Evolutionary conservation across 2,329 filamentous ascomycete species (phyloP).

Genomic region (Aspergillus pseudoglaucus): DNA sequence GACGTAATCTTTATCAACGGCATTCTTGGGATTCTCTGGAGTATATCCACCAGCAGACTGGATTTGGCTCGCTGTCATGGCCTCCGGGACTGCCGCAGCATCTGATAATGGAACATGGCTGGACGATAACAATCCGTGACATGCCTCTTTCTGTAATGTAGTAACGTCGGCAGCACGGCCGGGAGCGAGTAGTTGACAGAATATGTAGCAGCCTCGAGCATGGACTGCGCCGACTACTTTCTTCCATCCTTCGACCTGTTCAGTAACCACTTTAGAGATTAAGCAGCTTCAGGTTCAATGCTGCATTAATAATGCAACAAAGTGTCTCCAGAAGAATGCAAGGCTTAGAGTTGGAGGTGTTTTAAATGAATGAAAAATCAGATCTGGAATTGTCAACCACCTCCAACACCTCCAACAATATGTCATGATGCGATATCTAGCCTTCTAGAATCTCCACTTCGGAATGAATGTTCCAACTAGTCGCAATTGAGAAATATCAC

Average conservation of each 20-base stretch:
- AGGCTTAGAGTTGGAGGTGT: too few species aligned
- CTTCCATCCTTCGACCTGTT: conserved; percentile 54
- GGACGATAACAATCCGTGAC: conserved; percentile 20
- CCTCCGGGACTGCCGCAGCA: conserved; percentile 20
- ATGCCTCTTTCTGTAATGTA: conserved; percentile 10
- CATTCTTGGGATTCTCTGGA: conserved; percentile 26
- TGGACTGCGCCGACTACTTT: conserved; percentile 57
- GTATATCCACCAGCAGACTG: conserved; percentile 36
- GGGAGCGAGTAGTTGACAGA: conserved; percentile 54
- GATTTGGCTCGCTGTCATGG: conserved; percentile 33
- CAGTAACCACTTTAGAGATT: too few species aligned
- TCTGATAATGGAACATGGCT: conserved; percentile 34
- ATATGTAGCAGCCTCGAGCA: conserved; percentile 53
- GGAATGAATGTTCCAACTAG: too few species aligned
- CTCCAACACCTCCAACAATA: too few species aligned
- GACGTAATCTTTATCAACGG: conserved; percentile 7
- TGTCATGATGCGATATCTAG: too few species aligned
- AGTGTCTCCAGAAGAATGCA: too few species aligned
- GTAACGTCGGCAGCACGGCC: conserved; percentile 47
- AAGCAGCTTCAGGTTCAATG: too few species aligned
- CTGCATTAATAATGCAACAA: too few species aligned
- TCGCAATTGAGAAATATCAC: too few species aligned
- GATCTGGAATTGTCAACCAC: too few species aligned
- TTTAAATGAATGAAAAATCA: too few species aligned
- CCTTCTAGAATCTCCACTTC: too few species aligned